A percentile compares a stretch with the other conserved stretches of the same genome.
Conservation (phyloP, 192 early-diverging fungal genomes). For the Entomortierella beljakovae region DNA sequence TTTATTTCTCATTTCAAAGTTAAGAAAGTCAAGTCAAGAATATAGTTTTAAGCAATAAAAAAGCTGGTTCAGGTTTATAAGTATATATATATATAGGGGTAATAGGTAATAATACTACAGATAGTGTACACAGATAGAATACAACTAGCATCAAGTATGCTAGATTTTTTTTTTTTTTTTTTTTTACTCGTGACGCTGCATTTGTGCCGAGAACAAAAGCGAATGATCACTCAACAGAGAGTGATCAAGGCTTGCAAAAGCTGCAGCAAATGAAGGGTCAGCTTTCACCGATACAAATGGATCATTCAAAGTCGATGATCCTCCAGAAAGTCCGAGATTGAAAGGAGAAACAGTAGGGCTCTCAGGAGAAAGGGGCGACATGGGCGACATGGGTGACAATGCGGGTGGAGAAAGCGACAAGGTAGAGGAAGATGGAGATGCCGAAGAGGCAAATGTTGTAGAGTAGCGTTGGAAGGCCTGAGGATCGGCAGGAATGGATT, state of each 20-base stretch:
- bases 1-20: not conserved
- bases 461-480: conserved; percentile 25
- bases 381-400: conserved; percentile 28
- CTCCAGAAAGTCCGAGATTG: conserved; percentile 2
- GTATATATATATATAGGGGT: not conserved
- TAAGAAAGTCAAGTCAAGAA: not conserved
- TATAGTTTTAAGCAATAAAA: not conserved
- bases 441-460: conserved; percentile 12
- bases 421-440: conserved; percentile 9
- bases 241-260: conserved; percentile 23
- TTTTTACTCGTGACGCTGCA: conserved; percentile 5
- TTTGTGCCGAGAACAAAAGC: not conserved
- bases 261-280: conserved; percentile 12
- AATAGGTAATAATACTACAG: not conserved
- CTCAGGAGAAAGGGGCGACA: conserved; percentile 26
- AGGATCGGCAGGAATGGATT: conserved; percentile 7
- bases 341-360: conserved; percentile 13
- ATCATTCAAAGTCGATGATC: not conserved
- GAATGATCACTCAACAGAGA: conserved; percentile 26
- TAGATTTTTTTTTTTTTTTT: too few relatives aligned
- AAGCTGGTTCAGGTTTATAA: not conserved
- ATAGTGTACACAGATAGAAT: too few relatives aligned
- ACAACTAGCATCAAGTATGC: too few relatives aligned
- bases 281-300: conserved; percentile 22
- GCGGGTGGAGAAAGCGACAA: conserved; percentile 16